Percentiles rank a stretch among this genome's conserved stretches.
These are phyloP conservation scores for Penicillium antarcticum DNA, from an alignment of 495 filamentous ascomycete species.

Conservation along the genomic window DNA sequence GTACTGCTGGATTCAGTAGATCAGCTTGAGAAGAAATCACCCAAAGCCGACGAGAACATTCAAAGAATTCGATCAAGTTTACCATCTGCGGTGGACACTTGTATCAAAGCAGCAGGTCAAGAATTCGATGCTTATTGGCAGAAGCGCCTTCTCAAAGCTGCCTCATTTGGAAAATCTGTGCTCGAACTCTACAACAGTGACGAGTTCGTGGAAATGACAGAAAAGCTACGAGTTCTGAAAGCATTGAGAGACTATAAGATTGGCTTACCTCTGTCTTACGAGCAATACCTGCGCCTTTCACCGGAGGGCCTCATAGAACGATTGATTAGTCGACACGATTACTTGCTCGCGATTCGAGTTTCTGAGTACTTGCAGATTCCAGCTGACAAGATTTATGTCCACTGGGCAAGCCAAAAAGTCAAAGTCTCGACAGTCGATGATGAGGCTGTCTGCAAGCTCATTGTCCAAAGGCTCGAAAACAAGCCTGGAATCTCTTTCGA, in stretches of 20 bases:
- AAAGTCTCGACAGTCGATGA: constrained; percentile 80
- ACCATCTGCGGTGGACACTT: constrained; percentile 87
- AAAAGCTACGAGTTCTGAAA: constrained; percentile 87
- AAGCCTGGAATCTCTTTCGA: constrained; percentile 95
- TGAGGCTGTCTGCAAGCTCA: constrained; percentile 78
- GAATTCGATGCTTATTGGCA: constrained; percentile 91
- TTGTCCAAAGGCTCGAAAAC: constrained; percentile 80
- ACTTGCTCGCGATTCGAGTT: constrained; percentile 85
- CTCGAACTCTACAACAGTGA: constrained; percentile 95
- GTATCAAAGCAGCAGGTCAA: constrained; percentile 85
- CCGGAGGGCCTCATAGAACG: constrained; percentile 83
- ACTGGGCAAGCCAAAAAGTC: constrained; percentile 96
- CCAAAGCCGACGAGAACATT: constrained; percentile 96
- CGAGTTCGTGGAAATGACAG: constrained; percentile 98
- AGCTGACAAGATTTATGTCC: constrained; percentile 86
- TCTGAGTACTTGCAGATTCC: constrained; percentile 84
- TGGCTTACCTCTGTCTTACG: constrained; percentile 86
- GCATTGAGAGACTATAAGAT: constrained; percentile 88
- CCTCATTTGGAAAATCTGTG: constrained; percentile 95
- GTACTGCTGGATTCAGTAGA: constrained; percentile 89
- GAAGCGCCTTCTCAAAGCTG: constrained; percentile 90
- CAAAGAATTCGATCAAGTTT: constrained; percentile 84
- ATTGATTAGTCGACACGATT: constrained; percentile 84
- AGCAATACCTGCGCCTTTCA: constrained; percentile 83
- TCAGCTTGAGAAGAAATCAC: constrained; percentile 87